Percentiles rank a stretch among this genome's conserved stretches.
Evolutionary conservation across 108 stramenopile species (phyloP).

Genomic region (Nannochloropsis salina): DNA sequence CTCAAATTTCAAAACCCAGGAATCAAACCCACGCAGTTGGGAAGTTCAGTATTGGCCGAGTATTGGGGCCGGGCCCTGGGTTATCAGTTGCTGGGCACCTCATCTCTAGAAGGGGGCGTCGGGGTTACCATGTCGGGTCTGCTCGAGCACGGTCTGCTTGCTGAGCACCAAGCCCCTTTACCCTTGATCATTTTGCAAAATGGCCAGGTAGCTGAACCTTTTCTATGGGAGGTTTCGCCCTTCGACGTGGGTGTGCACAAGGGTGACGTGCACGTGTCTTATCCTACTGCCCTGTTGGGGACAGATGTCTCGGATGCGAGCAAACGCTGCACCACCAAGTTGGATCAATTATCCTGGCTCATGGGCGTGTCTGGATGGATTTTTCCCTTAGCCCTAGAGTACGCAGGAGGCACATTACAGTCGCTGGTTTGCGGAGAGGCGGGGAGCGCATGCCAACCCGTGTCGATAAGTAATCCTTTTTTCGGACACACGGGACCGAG

Average conservation of each 20-base stretch:
- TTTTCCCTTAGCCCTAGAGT: slow-evolving; percentile 11
- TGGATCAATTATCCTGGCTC: neutral
- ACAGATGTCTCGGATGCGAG: neutral
- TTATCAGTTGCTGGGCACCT: neutral
- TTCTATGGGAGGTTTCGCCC: neutral
- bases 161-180: neutral
- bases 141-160: neutral
- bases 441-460: neutral
- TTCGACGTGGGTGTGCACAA: slow-evolving; percentile 15
- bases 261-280: neutral
- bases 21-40: neutral
- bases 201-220: neutral
- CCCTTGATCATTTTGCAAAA: neutral
- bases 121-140: slow-evolving; percentile 1
- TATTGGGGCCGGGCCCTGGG: neutral
- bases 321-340: neutral
- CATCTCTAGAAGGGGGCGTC: neutral
- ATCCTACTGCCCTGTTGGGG: slow-evolving; percentile 7
- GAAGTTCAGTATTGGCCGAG: neutral
- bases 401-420: neutral
- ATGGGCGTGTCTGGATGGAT: neutral
- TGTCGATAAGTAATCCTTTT: neutral
- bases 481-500: neutral
- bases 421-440: neutral
- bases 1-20: slow-evolving; percentile 7